Evolutionary conservation across 768 basidiomycete species (phyloP), one percentile per base, ranked within the genome.

Genomic region (Naematelia aurantialba): DNA sequence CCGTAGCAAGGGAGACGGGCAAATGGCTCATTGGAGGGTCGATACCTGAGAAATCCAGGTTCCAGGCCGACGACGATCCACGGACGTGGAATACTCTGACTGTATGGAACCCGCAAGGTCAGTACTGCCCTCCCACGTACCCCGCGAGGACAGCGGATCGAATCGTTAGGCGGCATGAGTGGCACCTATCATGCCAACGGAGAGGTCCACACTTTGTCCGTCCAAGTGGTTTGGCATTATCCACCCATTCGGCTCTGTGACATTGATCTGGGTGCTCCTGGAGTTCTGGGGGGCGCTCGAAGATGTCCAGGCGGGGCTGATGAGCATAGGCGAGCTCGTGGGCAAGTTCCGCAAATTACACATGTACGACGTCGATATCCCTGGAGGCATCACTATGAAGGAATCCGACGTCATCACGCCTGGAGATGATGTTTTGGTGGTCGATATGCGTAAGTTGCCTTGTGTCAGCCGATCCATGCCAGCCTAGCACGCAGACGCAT

Each of bases 351-450:
- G 94, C 54, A 99, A 99, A 77, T 83, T 98, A 1, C 96, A 99
- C 73, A 80, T 99, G 3, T 99, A 98, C 77, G 94, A 99, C 74
- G 97, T 98, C 61, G 91, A 98, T 71, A 94, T 99, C 31, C 77
- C 76, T 11, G 74, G 77, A 31, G 63, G 60, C 2, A 60, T 64
- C 50, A 60, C 44, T 1, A 60, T 57, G 54, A 13, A 27, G 46
- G 63, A 65, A 45, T 58, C 56, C 13, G 44, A 61, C 19, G 46
- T 45, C 46, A 48, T 65, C 30, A 26, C 26, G 12, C 50, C 60
- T 3, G 63, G 63, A 14, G 11, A 11, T 25, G 48, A 34, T 19
- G 52, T 39, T 3, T 49, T 53, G 11, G 44, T 59, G 21, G 46
- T 65, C 8, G 17, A 39, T 8, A 8, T 39, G 8, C 34, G 34